Conservation (phyloP, 2,329 filamentous ascomycete genomes). For the Periconia sp. region DNA sequence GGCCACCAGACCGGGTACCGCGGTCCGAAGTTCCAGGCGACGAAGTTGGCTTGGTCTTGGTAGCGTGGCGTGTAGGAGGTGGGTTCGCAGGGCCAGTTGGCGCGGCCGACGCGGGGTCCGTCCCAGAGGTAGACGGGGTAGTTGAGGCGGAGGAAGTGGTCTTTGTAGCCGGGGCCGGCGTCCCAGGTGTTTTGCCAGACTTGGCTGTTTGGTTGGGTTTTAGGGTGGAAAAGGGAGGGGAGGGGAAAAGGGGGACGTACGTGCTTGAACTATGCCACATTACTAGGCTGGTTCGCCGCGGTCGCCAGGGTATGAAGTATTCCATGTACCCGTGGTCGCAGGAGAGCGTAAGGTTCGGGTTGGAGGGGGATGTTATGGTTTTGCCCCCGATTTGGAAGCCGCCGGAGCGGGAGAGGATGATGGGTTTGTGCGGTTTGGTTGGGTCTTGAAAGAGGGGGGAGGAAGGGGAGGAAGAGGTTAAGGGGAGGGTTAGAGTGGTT, state of each 20-base stretch:
- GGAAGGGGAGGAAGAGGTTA: background rate
- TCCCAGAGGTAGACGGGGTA: constrained; percentile 33
- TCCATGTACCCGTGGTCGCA: constrained; percentile 33
- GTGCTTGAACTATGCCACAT: constrained; percentile 31
- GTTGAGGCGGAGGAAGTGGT: constrained; percentile 25
- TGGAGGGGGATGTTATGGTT: constrained; percentile 11
- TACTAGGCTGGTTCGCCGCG: constrained; percentile 23
- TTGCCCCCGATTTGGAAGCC: constrained; percentile 30
- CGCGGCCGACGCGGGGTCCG: constrained; percentile 25
- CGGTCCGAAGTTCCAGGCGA: constrained; percentile 26
- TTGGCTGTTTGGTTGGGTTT: constrained; percentile 6
- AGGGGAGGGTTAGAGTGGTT: too few relatives aligned
- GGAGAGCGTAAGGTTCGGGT: constrained; percentile 20
- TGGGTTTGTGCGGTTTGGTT: constrained; percentile 12
- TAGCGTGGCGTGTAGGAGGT: constrained; percentile 16
- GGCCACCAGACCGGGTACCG: constrained; percentile 20
- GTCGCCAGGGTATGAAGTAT: constrained; percentile 27
- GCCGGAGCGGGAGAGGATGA: constrained; percentile 18
- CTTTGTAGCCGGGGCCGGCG: constrained; percentile 28
- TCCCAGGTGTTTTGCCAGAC: constrained; percentile 32
- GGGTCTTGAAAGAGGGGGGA: background rate
- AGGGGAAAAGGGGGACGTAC: background rate
- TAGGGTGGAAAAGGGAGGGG: background rate
- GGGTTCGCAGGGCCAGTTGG: constrained; percentile 24
- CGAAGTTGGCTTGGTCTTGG: constrained; percentile 24